Conservation (phyloP, 176 grass and related monocot genomes). For the Musa schizocarpa region DNA sequence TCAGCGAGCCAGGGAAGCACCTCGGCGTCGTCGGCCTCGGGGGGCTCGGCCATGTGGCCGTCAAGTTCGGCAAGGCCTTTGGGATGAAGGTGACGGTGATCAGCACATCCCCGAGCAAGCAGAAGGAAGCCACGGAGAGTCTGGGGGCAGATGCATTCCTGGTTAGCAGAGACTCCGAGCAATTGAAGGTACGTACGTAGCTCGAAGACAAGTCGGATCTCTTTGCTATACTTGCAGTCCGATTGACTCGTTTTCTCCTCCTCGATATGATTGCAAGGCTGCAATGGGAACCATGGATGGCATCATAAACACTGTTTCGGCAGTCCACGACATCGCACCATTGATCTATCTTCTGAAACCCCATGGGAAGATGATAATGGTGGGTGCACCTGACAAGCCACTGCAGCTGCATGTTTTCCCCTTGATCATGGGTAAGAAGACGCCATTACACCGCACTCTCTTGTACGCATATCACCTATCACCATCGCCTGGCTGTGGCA, state of each 20-base stretch:
- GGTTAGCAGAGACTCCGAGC: slow-evolving; percentile 11
- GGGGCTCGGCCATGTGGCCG: slow-evolving; percentile 58
- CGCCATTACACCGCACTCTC: too few species aligned
- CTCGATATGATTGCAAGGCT: background rate
- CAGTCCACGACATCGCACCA: background rate
- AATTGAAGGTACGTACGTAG: background rate
- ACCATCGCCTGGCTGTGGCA: background rate
- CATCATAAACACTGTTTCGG: slow-evolving; percentile 7
- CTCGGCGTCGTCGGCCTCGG: slow-evolving; percentile 52
- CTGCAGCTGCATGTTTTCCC: background rate
- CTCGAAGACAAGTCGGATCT: too few species aligned
- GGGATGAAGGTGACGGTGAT: slow-evolving; percentile 74
- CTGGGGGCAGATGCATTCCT: slow-evolving; percentile 58
- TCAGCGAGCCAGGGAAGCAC: slow-evolving; percentile 32
- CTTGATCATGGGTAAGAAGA: background rate
- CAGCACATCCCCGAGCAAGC: slow-evolving; percentile 42
- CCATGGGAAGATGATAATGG: slow-evolving; percentile 1
- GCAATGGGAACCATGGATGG: background rate
- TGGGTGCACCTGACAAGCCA: background rate
- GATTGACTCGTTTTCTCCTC: background rate
- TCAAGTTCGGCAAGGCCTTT: slow-evolving; percentile 61
- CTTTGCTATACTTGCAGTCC: too few species aligned
- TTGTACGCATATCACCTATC: too few species aligned
- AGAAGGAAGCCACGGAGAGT: slow-evolving; percentile 36
- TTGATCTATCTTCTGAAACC: background rate